These are phyloP conservation scores for Heterobasidion irregulare DNA, from an alignment of 1,284 basidiomycete genomes.

Conservation along the genomic window DNA sequence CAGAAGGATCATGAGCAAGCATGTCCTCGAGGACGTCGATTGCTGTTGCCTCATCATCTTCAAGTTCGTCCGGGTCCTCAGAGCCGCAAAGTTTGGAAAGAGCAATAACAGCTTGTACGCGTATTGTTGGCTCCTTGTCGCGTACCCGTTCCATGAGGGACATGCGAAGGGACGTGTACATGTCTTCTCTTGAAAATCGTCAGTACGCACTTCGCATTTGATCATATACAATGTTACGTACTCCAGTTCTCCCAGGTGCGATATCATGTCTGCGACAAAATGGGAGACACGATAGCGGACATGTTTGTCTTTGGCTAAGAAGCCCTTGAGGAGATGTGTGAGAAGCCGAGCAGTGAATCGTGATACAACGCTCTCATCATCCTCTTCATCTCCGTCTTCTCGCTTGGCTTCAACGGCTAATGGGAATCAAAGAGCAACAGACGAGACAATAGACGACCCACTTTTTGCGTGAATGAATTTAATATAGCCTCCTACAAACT, in stretches of 20 bases:
- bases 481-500: conserved; percentile 81
- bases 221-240: conserved; percentile 24
- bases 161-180: conserved; percentile 62
- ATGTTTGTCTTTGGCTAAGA: conserved; percentile 85
- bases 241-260: conserved; percentile 81
- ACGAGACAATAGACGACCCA: conserved; percentile 24
- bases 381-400: conserved; percentile 32
- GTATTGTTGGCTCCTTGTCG: conserved; percentile 82
- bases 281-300: conserved; percentile 79
- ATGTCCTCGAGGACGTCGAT: conserved; percentile 68
- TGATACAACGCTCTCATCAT: conserved; percentile 63
- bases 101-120: conserved; percentile 81
- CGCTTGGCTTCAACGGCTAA: conserved; percentile 24
- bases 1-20: conserved; percentile 68
- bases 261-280: conserved; percentile 74
- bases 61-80: conserved; percentile 63
- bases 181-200: conserved; percentile 57
- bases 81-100: conserved; percentile 79
- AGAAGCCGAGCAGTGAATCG: conserved; percentile 73
- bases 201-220: neutral
- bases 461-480: conserved; percentile 76
- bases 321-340: conserved; percentile 77
- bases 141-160: conserved; percentile 71
- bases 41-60: conserved; percentile 58
- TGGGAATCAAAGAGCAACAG: neutral